Evolutionary conservation across 192 early-diverging fungal species (phyloP), one percentile per base, ranked within the genome.

Genomic region (Coemansia biformis): DNA sequence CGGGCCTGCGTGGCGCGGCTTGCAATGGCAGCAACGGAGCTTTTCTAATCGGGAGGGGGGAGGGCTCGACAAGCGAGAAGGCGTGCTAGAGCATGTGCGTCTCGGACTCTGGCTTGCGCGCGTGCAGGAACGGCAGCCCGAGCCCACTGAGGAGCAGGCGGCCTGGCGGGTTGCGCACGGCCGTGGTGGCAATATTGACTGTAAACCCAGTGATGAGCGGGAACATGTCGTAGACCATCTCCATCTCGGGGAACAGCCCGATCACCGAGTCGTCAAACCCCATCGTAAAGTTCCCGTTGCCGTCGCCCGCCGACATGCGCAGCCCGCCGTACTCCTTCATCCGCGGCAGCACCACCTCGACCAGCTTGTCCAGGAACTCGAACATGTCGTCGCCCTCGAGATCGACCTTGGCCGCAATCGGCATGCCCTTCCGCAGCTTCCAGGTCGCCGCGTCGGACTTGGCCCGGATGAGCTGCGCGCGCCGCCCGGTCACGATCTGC

Each of bases 241-340:
- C 96, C 55, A 99, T 91, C 71, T 99, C 96, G 5, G 93, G 96
- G 78, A 97, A 99, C 45, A 89, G 70, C 6, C 91, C 89, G 21
- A 99, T 78, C 19, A 82, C 89, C 38, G 82, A 81, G 35, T 78
- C 73, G 30, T 89, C 91, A 41, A 99, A 86, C 21, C 85, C 86
- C 57, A 99, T 67, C 5, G 84, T 82, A 58, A 96, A 79, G 62
- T 81, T 85, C 11, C 93, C 93, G 39, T 83, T 80, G 36, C 81
- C 83, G 55, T 93, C 86, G 48, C 90, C 88, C 12, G 86, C 53
- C 30, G 73, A 76, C 50, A 79, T 78, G n/a, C 74, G 76, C 31
- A 96, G 45, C 0, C 92, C 92, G 33, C 78, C 65, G 81, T 87
- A 99, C 64, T 97, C 92, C 47, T 91, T 90, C 51, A 97, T 75